A percentile compares a stretch with the other conserved stretches of the same genome.
These are phyloP conservation scores for Allodekkera sacchari DNA, from an alignment of 805 yeast species.

Conservation along the genomic window DNA sequence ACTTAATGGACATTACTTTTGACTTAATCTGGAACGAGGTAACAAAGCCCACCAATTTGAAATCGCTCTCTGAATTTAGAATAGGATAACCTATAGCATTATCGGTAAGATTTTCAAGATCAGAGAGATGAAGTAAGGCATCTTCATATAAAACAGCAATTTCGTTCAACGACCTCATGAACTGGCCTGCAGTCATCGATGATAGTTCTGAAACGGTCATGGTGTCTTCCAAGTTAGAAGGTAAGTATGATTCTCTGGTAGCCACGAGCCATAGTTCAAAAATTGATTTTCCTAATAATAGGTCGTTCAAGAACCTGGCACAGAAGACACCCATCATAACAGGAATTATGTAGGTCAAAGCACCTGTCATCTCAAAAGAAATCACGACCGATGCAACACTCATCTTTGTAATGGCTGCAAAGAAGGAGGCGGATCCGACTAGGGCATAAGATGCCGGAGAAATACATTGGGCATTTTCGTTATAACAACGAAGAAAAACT, in stretches of 20 bases:
- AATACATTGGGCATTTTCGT: constrained; percentile 39
- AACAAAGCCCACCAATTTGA: constrained; percentile 34
- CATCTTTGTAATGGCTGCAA: constrained; percentile 74
- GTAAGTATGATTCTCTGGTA: constrained; percentile 32
- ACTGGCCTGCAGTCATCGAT: constrained; percentile 23
- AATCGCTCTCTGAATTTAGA: constrained; percentile 26
- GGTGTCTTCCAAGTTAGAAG: constrained; percentile 28
- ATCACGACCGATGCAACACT: constrained; percentile 76
- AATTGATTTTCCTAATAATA: constrained; percentile 37
- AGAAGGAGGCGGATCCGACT: constrained; percentile 78
- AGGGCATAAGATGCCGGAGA: constrained; percentile 86
- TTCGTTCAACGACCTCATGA: constrained; percentile 27
- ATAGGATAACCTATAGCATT: constrained; percentile 36
- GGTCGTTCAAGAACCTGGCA: constrained; percentile 65
- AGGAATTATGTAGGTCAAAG: constrained; percentile 73
- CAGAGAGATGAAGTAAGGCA: constrained; percentile 17
- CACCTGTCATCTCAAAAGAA: constrained; percentile 79
- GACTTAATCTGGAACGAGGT: constrained; percentile 28
- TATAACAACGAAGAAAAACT: constrained; percentile 32
- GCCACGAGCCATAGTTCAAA: constrained; percentile 52
- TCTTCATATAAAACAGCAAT: constrained; percentile 26
- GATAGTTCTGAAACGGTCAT: constrained; percentile 29
- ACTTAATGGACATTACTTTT: neutral
- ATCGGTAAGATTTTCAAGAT: constrained; percentile 19
- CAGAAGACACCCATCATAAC: constrained; percentile 78